Evolutionary conservation across 169 alveolate genomes (phyloP).

Genomic region (Cryptosporidium felis): DNA sequence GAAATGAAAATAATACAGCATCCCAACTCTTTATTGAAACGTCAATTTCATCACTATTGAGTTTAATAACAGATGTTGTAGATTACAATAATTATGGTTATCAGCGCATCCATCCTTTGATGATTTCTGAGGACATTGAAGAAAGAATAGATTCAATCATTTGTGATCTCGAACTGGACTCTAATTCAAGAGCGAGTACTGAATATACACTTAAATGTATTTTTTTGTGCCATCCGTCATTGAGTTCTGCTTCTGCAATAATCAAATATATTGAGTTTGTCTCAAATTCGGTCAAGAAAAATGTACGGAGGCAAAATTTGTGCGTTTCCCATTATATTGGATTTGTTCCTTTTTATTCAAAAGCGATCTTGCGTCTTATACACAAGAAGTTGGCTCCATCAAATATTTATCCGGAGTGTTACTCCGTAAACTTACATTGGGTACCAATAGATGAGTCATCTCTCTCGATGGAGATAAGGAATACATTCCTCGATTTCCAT

Average conservation of each 20-base stretch:
- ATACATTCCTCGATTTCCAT: slow-evolving; percentile 50
- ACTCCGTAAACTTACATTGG: slow-evolving; percentile 45
- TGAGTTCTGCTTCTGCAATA: slow-evolving; percentile 25
- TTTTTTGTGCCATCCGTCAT: slow-evolving; percentile 52
- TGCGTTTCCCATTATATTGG: slow-evolving; percentile 35
- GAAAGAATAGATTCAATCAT: slow-evolving; percentile 40
- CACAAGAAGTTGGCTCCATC: slow-evolving; percentile 21
- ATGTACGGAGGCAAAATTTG: not conserved
- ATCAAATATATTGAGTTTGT: slow-evolving; percentile 36
- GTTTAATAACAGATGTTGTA: slow-evolving; percentile 43
- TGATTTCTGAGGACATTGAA: slow-evolving; percentile 1
- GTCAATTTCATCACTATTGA: slow-evolving; percentile 48
- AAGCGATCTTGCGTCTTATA: slow-evolving; percentile 6
- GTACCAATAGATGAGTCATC: slow-evolving; percentile 56
- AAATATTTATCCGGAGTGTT: slow-evolving; percentile 43
- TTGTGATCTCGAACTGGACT: slow-evolving; percentile 18
- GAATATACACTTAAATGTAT: not conserved
- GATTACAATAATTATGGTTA: slow-evolving; percentile 60
- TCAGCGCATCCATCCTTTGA: slow-evolving; percentile 27
- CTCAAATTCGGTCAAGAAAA: not conserved
- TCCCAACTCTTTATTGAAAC: slow-evolving; percentile 53
- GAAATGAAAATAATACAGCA: not conserved
- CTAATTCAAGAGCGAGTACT: not conserved
- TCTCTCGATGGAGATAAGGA: slow-evolving; percentile 46
- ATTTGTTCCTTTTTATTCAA: slow-evolving; percentile 61